Conservation (phyloP, 331 rosid genomes). For the Pyrus hybrid region DNA sequence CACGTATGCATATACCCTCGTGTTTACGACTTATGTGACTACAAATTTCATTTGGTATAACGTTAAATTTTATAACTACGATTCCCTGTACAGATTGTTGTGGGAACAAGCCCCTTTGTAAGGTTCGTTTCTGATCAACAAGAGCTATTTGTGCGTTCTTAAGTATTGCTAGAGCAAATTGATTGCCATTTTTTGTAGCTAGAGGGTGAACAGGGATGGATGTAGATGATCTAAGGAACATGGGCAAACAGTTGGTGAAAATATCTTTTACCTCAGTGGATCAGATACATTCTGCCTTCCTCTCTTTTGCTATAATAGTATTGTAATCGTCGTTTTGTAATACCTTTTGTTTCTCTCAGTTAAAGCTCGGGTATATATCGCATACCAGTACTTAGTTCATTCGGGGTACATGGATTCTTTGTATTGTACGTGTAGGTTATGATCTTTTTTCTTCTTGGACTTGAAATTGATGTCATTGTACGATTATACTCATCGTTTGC, state of each 20-base stretch:
- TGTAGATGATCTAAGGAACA: background rate
- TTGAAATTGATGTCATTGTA: background rate
- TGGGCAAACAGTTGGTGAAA: background rate
- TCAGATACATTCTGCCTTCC: background rate
- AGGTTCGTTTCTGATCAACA: background rate
- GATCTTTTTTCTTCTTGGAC: background rate
- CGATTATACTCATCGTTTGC: conserved; percentile 10
- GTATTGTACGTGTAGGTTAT: background rate
- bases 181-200: background rate
- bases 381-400: background rate
- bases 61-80: background rate
- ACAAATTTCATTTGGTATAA: background rate
- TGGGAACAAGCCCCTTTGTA: background rate
- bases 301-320: too few species aligned
- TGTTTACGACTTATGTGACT: background rate
- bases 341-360: background rate
- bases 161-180: background rate
- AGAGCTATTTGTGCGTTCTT: background rate
- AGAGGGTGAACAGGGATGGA: background rate
- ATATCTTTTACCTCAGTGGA: background rate
- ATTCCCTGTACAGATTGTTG: background rate
- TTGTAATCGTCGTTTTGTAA: too few species aligned
- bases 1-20: background rate
- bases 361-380: background rate
- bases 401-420: conserved; percentile 2